A percentile compares a stretch with the other conserved stretches of the same genome.
Evolutionary conservation across 441 rosid genomes (phyloP).

Genomic region (Pelargonium fulgidum): DNA sequence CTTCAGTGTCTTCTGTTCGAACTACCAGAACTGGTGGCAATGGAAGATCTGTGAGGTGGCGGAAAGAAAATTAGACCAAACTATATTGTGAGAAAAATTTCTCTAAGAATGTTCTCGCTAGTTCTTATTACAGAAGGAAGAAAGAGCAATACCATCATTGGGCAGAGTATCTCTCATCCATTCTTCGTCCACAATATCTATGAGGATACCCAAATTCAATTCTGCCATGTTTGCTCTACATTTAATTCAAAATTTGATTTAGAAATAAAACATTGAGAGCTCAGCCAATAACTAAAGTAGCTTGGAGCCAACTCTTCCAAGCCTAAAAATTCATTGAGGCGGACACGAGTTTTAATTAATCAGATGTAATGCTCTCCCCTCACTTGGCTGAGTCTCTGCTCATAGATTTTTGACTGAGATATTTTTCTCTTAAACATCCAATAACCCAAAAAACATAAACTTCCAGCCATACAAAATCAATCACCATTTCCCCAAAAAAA

Average conservation of each 20-base stretch:
- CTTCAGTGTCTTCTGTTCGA: constrained; percentile 76
- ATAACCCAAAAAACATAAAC: not conserved
- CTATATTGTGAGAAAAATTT: not conserved
- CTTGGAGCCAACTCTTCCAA: too few relatives aligned
- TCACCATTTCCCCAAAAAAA: not conserved
- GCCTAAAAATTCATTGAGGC: too few relatives aligned
- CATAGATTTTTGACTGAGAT: not conserved
- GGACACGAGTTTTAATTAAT: too few relatives aligned
- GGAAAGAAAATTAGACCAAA: not conserved
- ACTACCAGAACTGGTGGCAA: constrained; percentile 69
- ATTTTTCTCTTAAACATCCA: not conserved
- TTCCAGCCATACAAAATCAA: not conserved
- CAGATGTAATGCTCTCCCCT: too few relatives aligned
- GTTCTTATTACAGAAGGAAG: not conserved
- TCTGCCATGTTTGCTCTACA: constrained; percentile 45
- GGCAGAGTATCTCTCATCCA: constrained; percentile 96
- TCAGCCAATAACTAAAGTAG: too few relatives aligned
- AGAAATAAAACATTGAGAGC: not conserved
- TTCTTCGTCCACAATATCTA: constrained; percentile 85
- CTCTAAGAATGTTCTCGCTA: not conserved
- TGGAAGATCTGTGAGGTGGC: constrained; percentile 49
- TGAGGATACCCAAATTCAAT: constrained; percentile 63
- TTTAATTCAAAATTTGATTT: constrained; percentile 2
- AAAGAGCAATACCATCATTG: constrained; percentile 52
- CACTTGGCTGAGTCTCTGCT: too few relatives aligned